These are phyloP conservation scores for Aspergillus texensis DNA, from an alignment of 2,329 filamentous ascomycete species.

Conservation along the genomic window DNA sequence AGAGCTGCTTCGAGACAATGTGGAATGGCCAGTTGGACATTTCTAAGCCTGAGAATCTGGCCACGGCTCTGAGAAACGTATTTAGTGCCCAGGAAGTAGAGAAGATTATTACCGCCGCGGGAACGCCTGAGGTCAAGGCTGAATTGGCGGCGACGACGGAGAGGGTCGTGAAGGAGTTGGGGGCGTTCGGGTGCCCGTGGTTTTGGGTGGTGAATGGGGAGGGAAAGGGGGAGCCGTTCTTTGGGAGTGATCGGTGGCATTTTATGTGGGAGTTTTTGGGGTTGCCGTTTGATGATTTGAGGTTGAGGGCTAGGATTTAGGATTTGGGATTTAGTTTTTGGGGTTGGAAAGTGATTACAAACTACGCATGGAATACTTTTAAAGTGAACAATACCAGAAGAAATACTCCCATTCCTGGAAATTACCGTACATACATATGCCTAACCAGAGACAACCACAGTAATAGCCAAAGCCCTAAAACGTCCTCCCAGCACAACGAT, in stretches of 20 bases:
- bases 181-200: constrained; percentile 79
- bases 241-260: constrained; percentile 70
- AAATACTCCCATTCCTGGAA: background rate
- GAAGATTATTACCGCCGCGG: constrained; percentile 58
- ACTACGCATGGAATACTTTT: background rate
- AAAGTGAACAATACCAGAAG: background rate
- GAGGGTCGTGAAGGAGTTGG: constrained; percentile 59
- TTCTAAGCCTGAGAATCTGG: constrained; percentile 59
- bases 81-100: constrained; percentile 50
- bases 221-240: constrained; percentile 68
- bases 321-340: too few relatives aligned
- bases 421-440: background rate
- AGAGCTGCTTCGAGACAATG: constrained; percentile 61
- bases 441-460: background rate
- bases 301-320: constrained; percentile 18
- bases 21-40: constrained; percentile 66
- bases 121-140: constrained; percentile 54
- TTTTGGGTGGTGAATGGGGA: constrained; percentile 60
- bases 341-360: background rate
- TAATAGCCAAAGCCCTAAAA: background rate
- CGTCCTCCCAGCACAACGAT: background rate
- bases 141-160: constrained; percentile 62
- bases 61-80: too few relatives aligned
- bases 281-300: constrained; percentile 45
- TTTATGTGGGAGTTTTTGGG: constrained; percentile 70